Evolutionary conservation across 768 basidiomycete species (phyloP), one percentile per base, ranked within the genome.

Genomic region (Paxillus involutus): DNA sequence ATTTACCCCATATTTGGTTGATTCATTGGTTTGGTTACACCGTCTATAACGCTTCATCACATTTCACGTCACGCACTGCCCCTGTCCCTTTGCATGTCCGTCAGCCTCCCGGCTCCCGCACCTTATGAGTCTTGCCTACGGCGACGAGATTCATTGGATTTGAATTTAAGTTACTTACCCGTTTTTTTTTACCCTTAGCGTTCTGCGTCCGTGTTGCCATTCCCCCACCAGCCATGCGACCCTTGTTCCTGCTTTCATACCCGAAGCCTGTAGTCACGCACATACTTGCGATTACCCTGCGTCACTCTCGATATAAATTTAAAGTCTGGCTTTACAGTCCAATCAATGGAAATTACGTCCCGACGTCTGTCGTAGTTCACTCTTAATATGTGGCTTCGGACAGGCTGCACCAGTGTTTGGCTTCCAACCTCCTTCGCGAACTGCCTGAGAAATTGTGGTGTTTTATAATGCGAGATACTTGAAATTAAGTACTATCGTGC

Each of bases 1-100:
- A 57, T 53, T 65, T 60, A 67, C 56, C 50, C 36, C 12, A 32
- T 57, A 65, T 59, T 60, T 60, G 59, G 60, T 50, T 21, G 53
- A 49, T 33, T 49, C 52, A n/a, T 51, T 45, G 48, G 46, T 51
- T 39, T 53, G 26, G 44, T 55, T 53, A 39, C 47, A 47, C 44
- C 55, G 49, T 57, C 52, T 52, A 61, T 58, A 57, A 26, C 45
- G 50, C 42, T 44, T 33, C 51, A 47, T 57, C 52, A 39, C 51
- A 47, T 37, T 51, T 41, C 30, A 17, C 37, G 35, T 37, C 37
- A 10, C 19, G 52, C 26, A 3, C 26, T 26, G 26, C 37, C 50
- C 41, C 30, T 44, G 55, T 21, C 17, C 39, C 41, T 54, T 37
- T 33, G 11, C 44, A 36, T n/a, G 6, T 26, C 39, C 16, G 42